Conservation (phyloP, 2,329 filamentous ascomycete genomes). For the Alternaria panax region DNA sequence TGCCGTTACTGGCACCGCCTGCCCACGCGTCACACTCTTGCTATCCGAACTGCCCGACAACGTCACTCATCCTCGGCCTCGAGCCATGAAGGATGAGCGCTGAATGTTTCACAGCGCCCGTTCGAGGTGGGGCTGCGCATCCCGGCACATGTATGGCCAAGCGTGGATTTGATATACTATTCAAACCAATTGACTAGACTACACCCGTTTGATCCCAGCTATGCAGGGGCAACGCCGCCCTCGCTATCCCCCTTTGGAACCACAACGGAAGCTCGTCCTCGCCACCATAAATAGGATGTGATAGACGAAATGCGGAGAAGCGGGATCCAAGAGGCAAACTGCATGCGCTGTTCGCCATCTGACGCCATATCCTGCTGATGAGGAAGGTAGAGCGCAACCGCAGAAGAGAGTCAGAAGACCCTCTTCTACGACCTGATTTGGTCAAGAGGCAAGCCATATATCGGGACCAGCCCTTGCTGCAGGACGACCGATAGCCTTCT, state of each 20-base stretch:
- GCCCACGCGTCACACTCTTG: background rate
- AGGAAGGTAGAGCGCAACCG: background rate
- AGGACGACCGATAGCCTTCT: background rate
- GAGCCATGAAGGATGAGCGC: constrained; percentile 35
- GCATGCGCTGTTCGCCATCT: constrained; percentile 10
- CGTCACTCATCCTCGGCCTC: constrained; percentile 16
- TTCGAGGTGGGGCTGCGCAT: constrained; percentile 30
- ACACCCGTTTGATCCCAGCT: constrained; percentile 24
- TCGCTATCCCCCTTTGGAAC: constrained; percentile 30
- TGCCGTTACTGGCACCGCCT: background rate
- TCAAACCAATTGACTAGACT: constrained; percentile 33
- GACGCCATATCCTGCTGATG: constrained; percentile 1
- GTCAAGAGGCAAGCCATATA: background rate
- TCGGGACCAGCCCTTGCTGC: background rate
- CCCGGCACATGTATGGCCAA: constrained; percentile 23
- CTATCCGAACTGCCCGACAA: constrained; percentile 9
- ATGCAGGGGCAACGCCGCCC: constrained; percentile 39
- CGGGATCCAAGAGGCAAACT: constrained; percentile 28
- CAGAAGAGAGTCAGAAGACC: background rate
- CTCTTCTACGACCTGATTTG: background rate
- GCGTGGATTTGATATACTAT: constrained; percentile 34
- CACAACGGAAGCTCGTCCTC: constrained; percentile 32
- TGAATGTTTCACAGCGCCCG: constrained; percentile 37
- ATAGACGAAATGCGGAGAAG: constrained; percentile 49
- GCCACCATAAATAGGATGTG: constrained; percentile 46